Evolutionary conservation across 805 yeast genomes (phyloP), one percentile per base, ranked within the genome.

Genomic region (Saccharomycopsis synnaedendra): DNA sequence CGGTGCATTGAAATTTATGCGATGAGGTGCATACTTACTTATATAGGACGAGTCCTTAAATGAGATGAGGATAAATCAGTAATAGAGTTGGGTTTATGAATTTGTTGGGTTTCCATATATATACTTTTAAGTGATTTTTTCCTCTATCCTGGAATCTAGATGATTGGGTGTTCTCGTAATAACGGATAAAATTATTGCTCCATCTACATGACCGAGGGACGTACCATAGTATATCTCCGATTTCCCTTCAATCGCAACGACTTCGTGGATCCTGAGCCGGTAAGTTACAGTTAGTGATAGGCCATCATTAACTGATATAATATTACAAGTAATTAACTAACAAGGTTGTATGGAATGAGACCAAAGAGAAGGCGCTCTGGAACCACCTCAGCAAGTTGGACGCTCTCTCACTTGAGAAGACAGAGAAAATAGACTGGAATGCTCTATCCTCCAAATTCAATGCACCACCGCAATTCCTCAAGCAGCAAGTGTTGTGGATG

Each of bases 401-500:
- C 29, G 29, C 5, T 19, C 34, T 38, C 29, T 4, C n/a, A 10
- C 56, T 56, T 35, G 51, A 54, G 31, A 47, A 55, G 9, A 54
- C 49, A 32, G 56, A 54, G 28, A 54, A 57, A 30, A 57, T 62
- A 5, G 56, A 64, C 47, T 63, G 67, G 66, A 42, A 52, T 3
- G 55, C 52, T 27, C 51, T 68, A 10, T 66, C 71, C 1, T 54
- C 54, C 19, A 56, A 59, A 32, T 64, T 71, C 48, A 56, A 62
- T 10, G 73, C 68, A 2, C 30, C 44, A 30, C 7, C 39, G 1
- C 41, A 27, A 28, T 50, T 50, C 55, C 66, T 8, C 57, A 56
- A 66, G 8, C 70, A 67, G 54, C 71, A 67, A 49, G 68, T 69
- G 1, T 66, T 67, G 3, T 65, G 71, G 70, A 57, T 67, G 3